These are phyloP conservation scores for Lepidopterella palustris DNA, from an alignment of 495 filamentous ascomycete genomes.

Conservation along the genomic window DNA sequence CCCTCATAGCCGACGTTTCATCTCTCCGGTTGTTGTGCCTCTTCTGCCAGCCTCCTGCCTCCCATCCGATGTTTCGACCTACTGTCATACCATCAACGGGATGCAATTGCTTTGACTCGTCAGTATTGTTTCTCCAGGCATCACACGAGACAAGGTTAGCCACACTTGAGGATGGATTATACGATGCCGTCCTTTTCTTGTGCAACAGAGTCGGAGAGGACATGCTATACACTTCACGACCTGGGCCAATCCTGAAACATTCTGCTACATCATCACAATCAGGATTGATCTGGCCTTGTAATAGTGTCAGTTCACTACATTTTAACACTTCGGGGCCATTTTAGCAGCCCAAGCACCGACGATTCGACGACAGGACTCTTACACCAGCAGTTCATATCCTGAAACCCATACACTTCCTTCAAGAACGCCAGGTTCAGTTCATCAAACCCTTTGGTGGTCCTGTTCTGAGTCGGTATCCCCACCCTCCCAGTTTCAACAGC, in stretches of 20 bases:
- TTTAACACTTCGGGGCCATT: too few species aligned
- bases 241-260: background rate
- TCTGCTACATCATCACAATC: background rate
- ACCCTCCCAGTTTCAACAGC: too few species aligned
- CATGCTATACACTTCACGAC: background rate
- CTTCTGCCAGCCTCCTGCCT: background rate
- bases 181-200: background rate
- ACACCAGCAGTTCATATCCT: too few species aligned
- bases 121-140: background rate
- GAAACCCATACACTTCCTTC: too few species aligned
- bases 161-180: background rate
- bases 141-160: background rate
- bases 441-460: too few species aligned
- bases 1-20: background rate
- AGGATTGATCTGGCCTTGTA: background rate
- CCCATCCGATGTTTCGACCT: background rate
- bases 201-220: background rate
- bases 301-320: background rate
- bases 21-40: background rate
- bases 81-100: background rate
- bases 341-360: too few species aligned
- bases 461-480: too few species aligned
- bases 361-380: too few species aligned
- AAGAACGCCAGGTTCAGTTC: too few species aligned
- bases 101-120: background rate